These are phyloP conservation scores for Sclerotinia minor DNA, from an alignment of 2,329 filamentous ascomycete species.

Conservation along the genomic window DNA sequence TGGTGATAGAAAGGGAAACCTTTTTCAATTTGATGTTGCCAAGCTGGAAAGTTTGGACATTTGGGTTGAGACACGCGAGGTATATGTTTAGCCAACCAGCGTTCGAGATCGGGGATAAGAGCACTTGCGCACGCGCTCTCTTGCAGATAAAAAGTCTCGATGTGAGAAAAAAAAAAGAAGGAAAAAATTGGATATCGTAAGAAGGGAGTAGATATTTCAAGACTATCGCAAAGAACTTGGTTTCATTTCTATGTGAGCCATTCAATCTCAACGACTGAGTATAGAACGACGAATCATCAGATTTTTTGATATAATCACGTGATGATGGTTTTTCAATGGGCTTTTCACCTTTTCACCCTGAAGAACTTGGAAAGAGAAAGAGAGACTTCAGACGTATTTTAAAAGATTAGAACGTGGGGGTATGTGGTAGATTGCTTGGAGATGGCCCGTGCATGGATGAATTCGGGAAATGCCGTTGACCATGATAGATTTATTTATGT, in stretches of 20 bases:
- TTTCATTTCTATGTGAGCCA: background rate
- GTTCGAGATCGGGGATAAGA: slow-evolving; percentile 17
- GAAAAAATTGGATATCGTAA: background rate
- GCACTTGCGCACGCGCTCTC: slow-evolving; percentile 20
- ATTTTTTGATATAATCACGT: background rate
- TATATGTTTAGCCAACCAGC: slow-evolving; percentile 14
- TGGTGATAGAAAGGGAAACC: slow-evolving; percentile 26
- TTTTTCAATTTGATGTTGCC: slow-evolving; percentile 32
- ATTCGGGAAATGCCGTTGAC: slow-evolving; percentile 10
- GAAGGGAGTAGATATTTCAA: background rate
- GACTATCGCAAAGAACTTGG: background rate
- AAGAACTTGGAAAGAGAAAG: too few species aligned
- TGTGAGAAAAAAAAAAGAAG: background rate
- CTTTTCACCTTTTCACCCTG: background rate
- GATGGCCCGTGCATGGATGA: background rate
- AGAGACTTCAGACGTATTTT: too few species aligned
- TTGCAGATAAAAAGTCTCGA: slow-evolving; percentile 19
- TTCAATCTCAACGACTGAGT: too few species aligned
- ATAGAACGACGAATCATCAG: too few species aligned
- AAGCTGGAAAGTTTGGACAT: slow-evolving; percentile 38
- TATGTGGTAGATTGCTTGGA: background rate
- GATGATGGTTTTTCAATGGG: accelerated
- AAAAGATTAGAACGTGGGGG: background rate
- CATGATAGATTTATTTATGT: background rate
- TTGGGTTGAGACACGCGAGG: slow-evolving; percentile 22